Conservation (phyloP, 2,329 filamentous ascomycete genomes). For the Talaromyces sp. region DNA sequence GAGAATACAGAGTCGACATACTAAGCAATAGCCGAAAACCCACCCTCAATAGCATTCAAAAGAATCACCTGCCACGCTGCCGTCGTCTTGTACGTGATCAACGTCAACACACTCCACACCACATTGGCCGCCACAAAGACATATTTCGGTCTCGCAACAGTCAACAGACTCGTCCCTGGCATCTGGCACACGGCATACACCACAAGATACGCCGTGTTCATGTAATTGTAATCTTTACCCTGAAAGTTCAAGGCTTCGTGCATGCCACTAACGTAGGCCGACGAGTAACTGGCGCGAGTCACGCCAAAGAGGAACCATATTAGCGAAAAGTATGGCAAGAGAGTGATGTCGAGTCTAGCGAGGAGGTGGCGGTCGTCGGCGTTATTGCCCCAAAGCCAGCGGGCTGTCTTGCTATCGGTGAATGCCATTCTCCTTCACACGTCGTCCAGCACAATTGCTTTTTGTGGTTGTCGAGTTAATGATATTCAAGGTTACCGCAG, state of each 20-base stretch:
- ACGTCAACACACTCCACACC: slow-evolving; percentile 44
- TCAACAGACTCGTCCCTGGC: slow-evolving; percentile 42
- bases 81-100: slow-evolving; percentile 43
- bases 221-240: slow-evolving; percentile 43
- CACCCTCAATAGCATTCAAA: slow-evolving; percentile 45
- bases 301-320: slow-evolving; percentile 50
- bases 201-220: slow-evolving; percentile 37
- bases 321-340: slow-evolving; percentile 45
- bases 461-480: neutral
- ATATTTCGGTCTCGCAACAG: slow-evolving; percentile 38
- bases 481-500: neutral
- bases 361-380: slow-evolving; percentile 24
- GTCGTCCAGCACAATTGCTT: neutral
- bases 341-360: slow-evolving; percentile 41
- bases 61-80: slow-evolving; percentile 46
- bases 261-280: slow-evolving; percentile 45
- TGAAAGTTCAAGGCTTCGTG: slow-evolving; percentile 36
- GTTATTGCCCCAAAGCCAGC: slow-evolving; percentile 16
- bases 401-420: slow-evolving; percentile 7
- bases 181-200: slow-evolving; percentile 47
- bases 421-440: slow-evolving; percentile 2
- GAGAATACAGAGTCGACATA: slow-evolving; percentile 14
- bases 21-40: slow-evolving; percentile 45
- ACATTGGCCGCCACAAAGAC: slow-evolving; percentile 45
- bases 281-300: slow-evolving; percentile 44